Evolutionary conservation across 495 filamentous ascomycete species (phyloP), one percentile per base, ranked within the genome.

Genomic region (Penicillium fimorum): DNA sequence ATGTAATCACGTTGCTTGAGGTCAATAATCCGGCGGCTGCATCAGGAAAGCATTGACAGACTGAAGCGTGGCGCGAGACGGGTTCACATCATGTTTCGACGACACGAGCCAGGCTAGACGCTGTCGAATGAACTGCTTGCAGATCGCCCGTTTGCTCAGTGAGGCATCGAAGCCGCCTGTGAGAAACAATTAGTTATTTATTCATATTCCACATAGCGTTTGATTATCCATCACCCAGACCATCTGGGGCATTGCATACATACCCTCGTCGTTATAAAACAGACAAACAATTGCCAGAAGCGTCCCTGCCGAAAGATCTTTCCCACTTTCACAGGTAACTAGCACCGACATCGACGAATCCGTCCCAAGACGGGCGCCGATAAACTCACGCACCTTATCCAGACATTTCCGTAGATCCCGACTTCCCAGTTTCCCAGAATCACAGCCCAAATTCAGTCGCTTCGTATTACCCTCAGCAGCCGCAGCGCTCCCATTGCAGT

Each of bases 21-120:
- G 35, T 74, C 62, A 74, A 64, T 68, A 74, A 67, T 76, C 67
- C 38, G 68, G 69, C 43, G 64, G 60, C 53, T 74, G 60, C 84
- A 97, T 94, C 44, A 97, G 74, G 60, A 90, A 96, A 38, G 87
- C 86, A 72, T 97, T 96, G 38, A 97, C 85, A 52, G 86, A 87
- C 67, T 96, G 89, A 47, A 97, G 71, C 1, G 91, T 96, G 29
- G 86, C 79, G 40, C 93, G 78, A 57, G 84, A 87, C 0, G 91
- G 91, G 65, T 94, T 95, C 15, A 85, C 85, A 57, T 87, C 85
- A 20, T 88, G 85, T 59, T 85, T 79, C 0, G 85, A 83, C 15
- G 81, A 85, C 56, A 89, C 86, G 50, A 97, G 89, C 77, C 86
- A 89, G 8, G 88, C 86, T 15, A 96, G 77, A 50, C 86, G 80